Evolutionary conservation across 306 rosid genomes (phyloP), one percentile per base, ranked within the genome.

Genomic region (Vicia faba): DNA sequence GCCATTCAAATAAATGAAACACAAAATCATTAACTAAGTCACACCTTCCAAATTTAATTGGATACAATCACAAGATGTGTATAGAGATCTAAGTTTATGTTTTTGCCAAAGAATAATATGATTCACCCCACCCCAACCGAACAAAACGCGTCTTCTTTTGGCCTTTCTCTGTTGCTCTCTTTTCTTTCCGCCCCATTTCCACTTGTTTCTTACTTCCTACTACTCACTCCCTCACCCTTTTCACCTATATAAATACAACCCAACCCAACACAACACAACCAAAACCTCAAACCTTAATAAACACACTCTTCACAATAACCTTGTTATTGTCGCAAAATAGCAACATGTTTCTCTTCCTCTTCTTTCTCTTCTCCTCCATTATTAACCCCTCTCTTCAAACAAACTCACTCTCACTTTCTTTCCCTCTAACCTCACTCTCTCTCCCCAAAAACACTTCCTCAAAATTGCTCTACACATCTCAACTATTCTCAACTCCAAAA

Each of bases 101-200:
- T 25, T 33, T 25, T 11, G 16, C 11, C 11, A 14, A 50, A 72
- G 75, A 59, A 61, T 74, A 26, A 66, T 33, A 70, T 72, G 64
- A 64, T 13, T 50, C 63, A 53, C 50, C 25, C 73, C 63, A 41
- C 39, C 20, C 53, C 80, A 55, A 76, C 82, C 69, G 73, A 63
- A 81, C 76, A 84, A 77, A 84, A 75, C 91, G 88, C 91, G 83
- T 82, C 70, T 50, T 48, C 77, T 54, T 63, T 61, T 19, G 6
- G 48, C 79, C 29, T 71, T 63, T 41, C 53, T 36, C 61, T 76
- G 35, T 45, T 63, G 7, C 6, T 33, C 38, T 33, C 38, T 15
- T n/a, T 3, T 7, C 13, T 20, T 38, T 43, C 39, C 23, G 1
- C 31, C 40, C 67, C 25, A 11, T 55, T 31, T 31, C 11, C 16